These are phyloP conservation scores for Neopestalotiopsis rosae DNA, from an alignment of 2,329 filamentous ascomycete genomes.

Conservation along the genomic window DNA sequence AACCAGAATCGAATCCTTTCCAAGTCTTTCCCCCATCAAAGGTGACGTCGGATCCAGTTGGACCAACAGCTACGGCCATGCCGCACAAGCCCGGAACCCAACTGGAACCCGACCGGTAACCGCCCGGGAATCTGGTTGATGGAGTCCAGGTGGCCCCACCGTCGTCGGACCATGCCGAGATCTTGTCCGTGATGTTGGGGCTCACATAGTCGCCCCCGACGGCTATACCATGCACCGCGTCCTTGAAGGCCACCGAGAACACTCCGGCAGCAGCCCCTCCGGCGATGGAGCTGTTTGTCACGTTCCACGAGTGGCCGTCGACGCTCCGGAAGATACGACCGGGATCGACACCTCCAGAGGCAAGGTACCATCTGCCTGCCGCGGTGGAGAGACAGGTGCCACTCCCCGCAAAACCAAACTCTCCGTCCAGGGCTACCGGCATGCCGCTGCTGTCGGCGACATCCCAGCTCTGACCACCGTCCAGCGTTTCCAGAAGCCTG, in stretches of 20 bases:
- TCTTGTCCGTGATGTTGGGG: conserved; percentile 26
- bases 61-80: conserved; percentile 37
- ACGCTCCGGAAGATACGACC: conserved; percentile 35
- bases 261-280: conserved; percentile 35
- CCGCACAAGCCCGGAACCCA: conserved; percentile 33
- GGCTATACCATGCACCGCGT: conserved; percentile 32
- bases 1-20: conserved; percentile 34
- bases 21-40: conserved; percentile 35
- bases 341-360: conserved; percentile 33
- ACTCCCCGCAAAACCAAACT: conserved; percentile 39
- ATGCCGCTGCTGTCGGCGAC: conserved; percentile 32
- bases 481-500: conserved; percentile 37
- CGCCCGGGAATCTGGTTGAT: conserved; percentile 32
- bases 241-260: conserved; percentile 39
- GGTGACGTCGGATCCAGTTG: conserved; percentile 38
- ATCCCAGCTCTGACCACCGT: conserved; percentile 34
- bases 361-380: conserved; percentile 35
- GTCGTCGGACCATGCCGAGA: conserved; percentile 37
- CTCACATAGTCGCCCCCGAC: conserved; percentile 38
- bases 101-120: conserved; percentile 37
- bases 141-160: conserved; percentile 36
- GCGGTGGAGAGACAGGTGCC: conserved; percentile 38
- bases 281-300: conserved; percentile 29
- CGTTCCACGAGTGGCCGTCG: conserved; percentile 32
- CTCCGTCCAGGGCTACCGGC: conserved; percentile 32